phyloP scores from a whole-genome alignment of 768 basidiomycete genomes.

The Fomitopsis pulvina region DNA sequence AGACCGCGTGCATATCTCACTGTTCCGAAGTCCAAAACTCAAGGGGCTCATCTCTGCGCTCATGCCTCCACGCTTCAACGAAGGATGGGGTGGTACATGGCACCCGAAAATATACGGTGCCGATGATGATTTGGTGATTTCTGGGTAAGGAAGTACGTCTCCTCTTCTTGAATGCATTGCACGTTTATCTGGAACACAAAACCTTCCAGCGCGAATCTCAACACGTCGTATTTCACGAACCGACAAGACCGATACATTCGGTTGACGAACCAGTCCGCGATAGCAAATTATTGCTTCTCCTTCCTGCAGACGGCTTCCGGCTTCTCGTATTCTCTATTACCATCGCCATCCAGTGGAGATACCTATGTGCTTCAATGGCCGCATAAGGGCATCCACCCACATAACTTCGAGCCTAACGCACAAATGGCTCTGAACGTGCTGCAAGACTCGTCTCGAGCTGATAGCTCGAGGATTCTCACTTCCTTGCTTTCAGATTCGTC shows the following conservation, averaged over 20 bases:
- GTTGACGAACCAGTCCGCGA: constrained; percentile 48
- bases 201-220: constrained; percentile 77
- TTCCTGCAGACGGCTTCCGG: constrained; percentile 62
- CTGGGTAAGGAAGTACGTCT: constrained; percentile 59
- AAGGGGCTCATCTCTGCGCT: constrained; percentile 65
- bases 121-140: constrained; percentile 89
- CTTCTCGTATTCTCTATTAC: constrained; percentile 63
- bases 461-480: not conserved
- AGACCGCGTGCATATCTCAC: constrained; percentile 62
- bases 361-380: constrained; percentile 63
- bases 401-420: constrained; percentile 59
- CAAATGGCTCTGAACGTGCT: constrained; percentile 48
- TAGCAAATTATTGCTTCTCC: constrained; percentile 80
- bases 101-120: constrained; percentile 94
- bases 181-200: not conserved
- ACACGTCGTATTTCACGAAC: constrained; percentile 87
- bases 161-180: constrained; percentile 3
- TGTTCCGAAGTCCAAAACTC: constrained; percentile 87
- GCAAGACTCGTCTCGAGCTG: constrained; percentile 37
- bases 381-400: constrained; percentile 56
- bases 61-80: constrained; percentile 91
- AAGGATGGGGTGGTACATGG: constrained; percentile 95
- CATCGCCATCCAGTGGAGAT: constrained; percentile 20
- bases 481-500: not conserved
- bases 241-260: constrained; percentile 93